phyloP scores from a whole-genome alignment of 1,284 basidiomycete genomes.

The Peniophora sp. region DNA sequence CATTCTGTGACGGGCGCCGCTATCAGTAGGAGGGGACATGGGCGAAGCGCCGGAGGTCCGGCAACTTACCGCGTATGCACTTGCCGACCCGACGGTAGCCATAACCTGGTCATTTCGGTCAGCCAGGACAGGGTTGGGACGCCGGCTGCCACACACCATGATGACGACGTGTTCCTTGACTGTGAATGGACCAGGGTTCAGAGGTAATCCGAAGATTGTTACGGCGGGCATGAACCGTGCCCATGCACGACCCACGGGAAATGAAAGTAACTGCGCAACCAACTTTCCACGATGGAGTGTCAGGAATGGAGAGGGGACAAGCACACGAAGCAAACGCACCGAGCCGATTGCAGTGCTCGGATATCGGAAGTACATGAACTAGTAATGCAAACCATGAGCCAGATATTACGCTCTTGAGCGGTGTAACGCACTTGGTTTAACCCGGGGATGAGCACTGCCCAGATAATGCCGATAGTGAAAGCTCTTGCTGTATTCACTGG shows the following conservation, averaged over 20 bases:
- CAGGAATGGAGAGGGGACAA: conserved; percentile 11
- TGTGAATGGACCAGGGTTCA: conserved; percentile 58
- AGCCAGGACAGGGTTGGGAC: conserved; percentile 47
- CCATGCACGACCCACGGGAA: conserved; percentile 59
- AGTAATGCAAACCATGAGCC: conserved; percentile 14
- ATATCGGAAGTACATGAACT: conserved; percentile 12
- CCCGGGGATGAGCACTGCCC: conserved; percentile 34
- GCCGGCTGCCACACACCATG: conserved; percentile 31
- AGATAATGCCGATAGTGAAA: conserved; percentile 47
- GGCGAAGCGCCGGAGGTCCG: no score
- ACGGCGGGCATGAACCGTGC: conserved; percentile 46
- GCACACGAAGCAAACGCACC: conserved; percentile 9
- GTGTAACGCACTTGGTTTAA: conserved; percentile 37
- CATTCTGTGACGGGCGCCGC: conserved; percentile 38
- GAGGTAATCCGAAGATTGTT: conserved; percentile 44
- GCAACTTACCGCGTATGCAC: conserved; percentile 12
- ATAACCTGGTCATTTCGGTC: conserved; percentile 25
- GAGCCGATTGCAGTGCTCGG: conserved; percentile 11
- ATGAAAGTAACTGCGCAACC: conserved; percentile 56
- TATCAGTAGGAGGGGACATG: neutral
- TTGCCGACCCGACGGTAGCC: conserved; percentile 16
- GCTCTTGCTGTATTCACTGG: conserved; percentile 51
- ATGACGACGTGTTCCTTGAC: conserved; percentile 49
- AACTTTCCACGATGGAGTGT: conserved; percentile 26
- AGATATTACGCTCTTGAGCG: conserved; percentile 26